These are phyloP conservation scores for Chrysoporthe cubensis DNA, from an alignment of 2,329 filamentous ascomycete species.

Conservation along the genomic window DNA sequence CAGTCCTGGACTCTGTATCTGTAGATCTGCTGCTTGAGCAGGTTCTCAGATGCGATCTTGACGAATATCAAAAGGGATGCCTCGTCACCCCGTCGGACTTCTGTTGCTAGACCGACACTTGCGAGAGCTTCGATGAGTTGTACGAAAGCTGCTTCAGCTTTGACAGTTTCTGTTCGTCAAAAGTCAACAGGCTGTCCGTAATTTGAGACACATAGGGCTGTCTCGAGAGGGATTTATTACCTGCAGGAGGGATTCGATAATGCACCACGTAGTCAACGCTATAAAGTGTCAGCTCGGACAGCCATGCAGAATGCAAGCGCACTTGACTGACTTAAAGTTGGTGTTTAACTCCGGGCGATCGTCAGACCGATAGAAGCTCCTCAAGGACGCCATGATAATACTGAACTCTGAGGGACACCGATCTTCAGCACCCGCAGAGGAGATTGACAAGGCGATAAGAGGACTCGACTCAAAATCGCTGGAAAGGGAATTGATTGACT, in stretches of 20 bases:
- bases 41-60: constrained; percentile 74
- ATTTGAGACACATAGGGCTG: not conserved
- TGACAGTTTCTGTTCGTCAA: constrained; percentile 58
- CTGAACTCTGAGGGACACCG: not conserved
- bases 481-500: constrained; percentile 10
- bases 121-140: constrained; percentile 77
- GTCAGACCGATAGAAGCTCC: constrained; percentile 39
- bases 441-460: not conserved
- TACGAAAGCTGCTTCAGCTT: constrained; percentile 76
- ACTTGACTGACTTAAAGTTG: constrained; percentile 46
- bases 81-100: constrained; percentile 80
- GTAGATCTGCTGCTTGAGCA: constrained; percentile 81
- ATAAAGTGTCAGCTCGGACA: constrained; percentile 26
- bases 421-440: constrained; percentile 15
- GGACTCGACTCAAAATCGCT: not conserved
- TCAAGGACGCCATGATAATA: constrained; percentile 39
- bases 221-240: constrained; percentile 47
- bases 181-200: constrained; percentile 12
- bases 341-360: constrained; percentile 34
- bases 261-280: constrained; percentile 88
- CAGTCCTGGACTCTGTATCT: constrained; percentile 89
- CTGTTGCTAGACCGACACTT: constrained; percentile 79
- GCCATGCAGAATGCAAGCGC: constrained; percentile 8
- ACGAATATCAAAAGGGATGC: constrained; percentile 82
- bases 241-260: constrained; percentile 71